These are phyloP conservation scores for Blastomyces silverae DNA, from an alignment of 2,329 filamentous ascomycete genomes.

Conservation along the genomic window DNA sequence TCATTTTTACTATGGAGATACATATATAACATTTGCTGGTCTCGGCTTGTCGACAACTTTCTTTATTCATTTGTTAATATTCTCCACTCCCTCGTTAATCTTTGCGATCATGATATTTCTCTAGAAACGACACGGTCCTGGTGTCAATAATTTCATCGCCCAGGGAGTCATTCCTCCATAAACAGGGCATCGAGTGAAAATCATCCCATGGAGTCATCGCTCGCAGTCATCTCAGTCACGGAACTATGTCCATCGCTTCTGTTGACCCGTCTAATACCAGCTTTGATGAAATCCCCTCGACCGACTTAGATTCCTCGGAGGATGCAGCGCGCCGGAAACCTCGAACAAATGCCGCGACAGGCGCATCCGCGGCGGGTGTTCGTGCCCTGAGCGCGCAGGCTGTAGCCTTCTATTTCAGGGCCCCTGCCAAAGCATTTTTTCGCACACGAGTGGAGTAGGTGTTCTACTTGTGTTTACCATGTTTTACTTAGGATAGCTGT, in stretches of 20 bases:
- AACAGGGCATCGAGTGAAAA: neutral
- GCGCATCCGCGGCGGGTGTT: slow-evolving; percentile 77
- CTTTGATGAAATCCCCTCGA: slow-evolving; percentile 17
- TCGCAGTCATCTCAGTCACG: neutral
- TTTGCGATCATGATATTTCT: slow-evolving; percentile 3
- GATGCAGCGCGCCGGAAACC: slow-evolving; percentile 37
- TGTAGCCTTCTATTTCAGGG: slow-evolving; percentile 85
- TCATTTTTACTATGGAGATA: no score
- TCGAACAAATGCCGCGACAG: slow-evolving; percentile 57
- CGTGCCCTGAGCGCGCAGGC: slow-evolving; percentile 76
- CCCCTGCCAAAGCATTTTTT: slow-evolving; percentile 89
- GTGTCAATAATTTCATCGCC: slow-evolving; percentile 1
- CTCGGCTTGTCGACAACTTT: neutral
- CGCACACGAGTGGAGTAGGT: slow-evolving; percentile 79
- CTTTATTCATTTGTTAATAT: neutral
- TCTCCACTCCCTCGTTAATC: neutral
- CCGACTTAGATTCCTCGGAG: slow-evolving; percentile 22
- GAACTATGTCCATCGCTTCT: slow-evolving; percentile 11
- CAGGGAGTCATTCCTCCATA: neutral
- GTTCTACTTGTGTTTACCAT: slow-evolving; percentile 16
- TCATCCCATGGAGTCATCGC: neutral
- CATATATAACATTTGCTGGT: neutral
- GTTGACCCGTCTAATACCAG: slow-evolving; percentile 17
- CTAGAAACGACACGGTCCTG: neutral
- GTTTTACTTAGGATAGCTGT: slow-evolving; percentile 10